Evolutionary conservation across 495 filamentous ascomycete species (phyloP), one percentile per base, ranked within the genome.

Genomic region (Pyrenopolyporus hunteri): DNA sequence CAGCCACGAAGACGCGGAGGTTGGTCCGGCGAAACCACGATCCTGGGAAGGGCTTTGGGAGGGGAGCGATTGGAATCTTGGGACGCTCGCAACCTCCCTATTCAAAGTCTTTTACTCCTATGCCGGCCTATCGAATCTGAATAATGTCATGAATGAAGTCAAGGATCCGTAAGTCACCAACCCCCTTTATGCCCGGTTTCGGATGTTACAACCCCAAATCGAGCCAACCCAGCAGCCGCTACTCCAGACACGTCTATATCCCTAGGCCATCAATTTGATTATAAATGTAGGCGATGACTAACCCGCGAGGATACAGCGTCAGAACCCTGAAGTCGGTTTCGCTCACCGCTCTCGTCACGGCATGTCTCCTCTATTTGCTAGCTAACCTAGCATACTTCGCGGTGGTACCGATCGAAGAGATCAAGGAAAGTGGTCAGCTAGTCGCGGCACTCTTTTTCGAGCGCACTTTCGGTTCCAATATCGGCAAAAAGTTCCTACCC

Each of bases 41-140:
- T 57, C 64, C 26, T 78, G 76, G 73, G 67, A 77, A 20, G 67
- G 63, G 5, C 51, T 83, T 1, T 83, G 80, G 78, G 73, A 81
- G 44, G 83, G 78, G 35, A 81, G 81, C 4, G 78, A 82, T 20
- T 84, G 81, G 82, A 78, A 75, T 54, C 81, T 80, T 69, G 78
- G 77, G 32, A 71, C 78, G 49, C 64, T 89, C 6, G 77, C 85
- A 20, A 87, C 87, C 0, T 80, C 87, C 0, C 63, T 92, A 1
- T 89, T 91, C 76, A 90, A 90, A 66, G 84, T 92, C 0, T 81
- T 86, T 16, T 90, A 89, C 48, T 86, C 89, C 1, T 92, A 89
- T 56, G 79, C 87, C 0, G 89, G 87, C 0, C 71, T 88, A 16
- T 79, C 71, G 22, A 91, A 91, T 57, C 76, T 86, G 52, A 90